These are phyloP conservation scores for Magnaporthiopsis incrustans DNA, from an alignment of 2,329 filamentous ascomycete species.

Conservation along the genomic window DNA sequence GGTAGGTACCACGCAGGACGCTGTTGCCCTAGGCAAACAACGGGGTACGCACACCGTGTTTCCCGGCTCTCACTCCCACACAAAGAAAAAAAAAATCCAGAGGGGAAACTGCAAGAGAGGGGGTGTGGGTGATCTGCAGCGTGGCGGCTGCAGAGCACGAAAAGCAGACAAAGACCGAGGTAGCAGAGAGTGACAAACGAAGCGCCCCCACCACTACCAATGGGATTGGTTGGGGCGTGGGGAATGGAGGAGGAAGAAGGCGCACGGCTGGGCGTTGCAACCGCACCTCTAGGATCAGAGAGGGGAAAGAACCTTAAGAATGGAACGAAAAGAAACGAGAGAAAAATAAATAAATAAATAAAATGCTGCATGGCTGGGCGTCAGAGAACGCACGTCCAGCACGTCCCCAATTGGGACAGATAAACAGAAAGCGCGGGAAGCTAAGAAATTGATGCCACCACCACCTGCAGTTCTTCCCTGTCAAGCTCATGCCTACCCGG, in stretches of 20 bases:
- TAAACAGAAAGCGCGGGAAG: not conserved
- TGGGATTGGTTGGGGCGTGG: not conserved
- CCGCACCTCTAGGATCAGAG: no score
- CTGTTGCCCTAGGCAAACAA: not conserved
- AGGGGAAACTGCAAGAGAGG: not conserved
- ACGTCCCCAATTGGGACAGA: not conserved
- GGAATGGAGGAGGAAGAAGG: not conserved
- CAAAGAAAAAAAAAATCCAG: no score
- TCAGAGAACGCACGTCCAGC: no score
- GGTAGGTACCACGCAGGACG: not conserved
- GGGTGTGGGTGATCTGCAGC: not conserved
- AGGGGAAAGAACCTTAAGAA: no score
- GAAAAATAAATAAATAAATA: not conserved
- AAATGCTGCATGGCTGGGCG: not conserved
- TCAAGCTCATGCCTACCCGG: not conserved
- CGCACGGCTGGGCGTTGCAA: no score
- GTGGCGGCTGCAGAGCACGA: not conserved
- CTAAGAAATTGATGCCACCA: not conserved
- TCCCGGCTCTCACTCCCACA: not conserved
- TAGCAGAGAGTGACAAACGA: not conserved
- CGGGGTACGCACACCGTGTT: not conserved
- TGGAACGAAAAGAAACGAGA: no score
- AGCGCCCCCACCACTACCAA: not conserved
- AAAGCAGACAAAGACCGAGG: not conserved
- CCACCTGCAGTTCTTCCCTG: not conserved